Base-by-base conservation (phyloP, 352 stramenopile species). In the Globisporangium cylindrosporum region DNA sequence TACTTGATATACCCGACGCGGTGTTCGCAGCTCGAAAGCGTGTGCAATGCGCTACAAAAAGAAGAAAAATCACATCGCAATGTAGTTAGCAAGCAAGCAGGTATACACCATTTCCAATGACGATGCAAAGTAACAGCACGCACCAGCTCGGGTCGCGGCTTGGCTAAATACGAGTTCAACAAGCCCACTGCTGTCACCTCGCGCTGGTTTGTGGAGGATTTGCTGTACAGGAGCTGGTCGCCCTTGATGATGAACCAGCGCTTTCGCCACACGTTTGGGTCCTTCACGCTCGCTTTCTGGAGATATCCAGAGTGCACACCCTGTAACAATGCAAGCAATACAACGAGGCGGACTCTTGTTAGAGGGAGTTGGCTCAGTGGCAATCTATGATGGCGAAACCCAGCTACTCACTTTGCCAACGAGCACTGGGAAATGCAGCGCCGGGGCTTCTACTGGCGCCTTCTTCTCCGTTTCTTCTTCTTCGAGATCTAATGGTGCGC, bases 211-310 rank as follows among this genome's bases (percentile, higher is more conserved):
- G 81, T 80, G 36, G 88, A 84, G 1, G 84, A 92, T 68, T 95
- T 95, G 73, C 88, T 94, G 68, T 95, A 95, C 51, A 92, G 62
- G 2, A 95, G 72, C 60, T 95, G 87, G 60, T 95, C 86, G 57
- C 89, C 86, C 76, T 93, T 94, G 62, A 95, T 77, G 63, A 95
- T 87, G 72, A 95, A 95, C 88, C 88, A 95, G 15, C 88, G 85
- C 70, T 89, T 90, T 46, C 86, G 81, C 88, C 88, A 95, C 25
- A 95, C 73, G 51, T 87, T 93, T 3, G 82, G 65, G 55, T 94
- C 80, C 41, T 88, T 92, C 32, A 91, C 75, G 57, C 88, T 95
- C 18, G 81, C 85, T 64, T 95, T 95, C 64, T 95, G 86, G 56
- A 95, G 71, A 51, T 92, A 92, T 0, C 88, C 88, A 12, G 79